phyloP scores from a whole-genome alignment of 1,139 yeast genomes.

The Candida sp. region DNA sequence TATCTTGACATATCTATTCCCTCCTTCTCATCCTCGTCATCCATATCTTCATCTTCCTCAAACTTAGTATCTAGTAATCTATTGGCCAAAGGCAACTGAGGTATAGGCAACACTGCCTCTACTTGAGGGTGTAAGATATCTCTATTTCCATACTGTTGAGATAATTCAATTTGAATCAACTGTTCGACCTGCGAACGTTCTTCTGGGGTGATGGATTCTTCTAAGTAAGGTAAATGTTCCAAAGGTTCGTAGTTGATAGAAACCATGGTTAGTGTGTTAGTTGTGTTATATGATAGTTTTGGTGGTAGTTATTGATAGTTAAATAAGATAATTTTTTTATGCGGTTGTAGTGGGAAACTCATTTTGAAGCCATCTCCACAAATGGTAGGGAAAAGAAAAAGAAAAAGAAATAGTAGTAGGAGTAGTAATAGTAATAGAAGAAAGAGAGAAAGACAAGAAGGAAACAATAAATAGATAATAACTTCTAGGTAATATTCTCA shows the following conservation, averaged over 20 bases:
- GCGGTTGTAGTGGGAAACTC: neutral
- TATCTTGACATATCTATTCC: constrained; percentile 28
- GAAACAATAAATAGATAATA: no score
- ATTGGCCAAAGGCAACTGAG: constrained; percentile 10
- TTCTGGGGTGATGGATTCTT: constrained; percentile 25
- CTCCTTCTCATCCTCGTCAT: constrained; percentile 12
- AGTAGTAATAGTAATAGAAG: no score
- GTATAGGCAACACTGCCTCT: constrained; percentile 22
- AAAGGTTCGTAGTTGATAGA: constrained; percentile 23
- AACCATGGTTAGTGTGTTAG: constrained; percentile 15
- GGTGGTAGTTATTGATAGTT: no score
- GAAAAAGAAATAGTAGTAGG: no score
- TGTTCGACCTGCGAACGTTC: constrained; percentile 35
- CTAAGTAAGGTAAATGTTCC: constrained; percentile 33
- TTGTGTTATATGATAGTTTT: no score
- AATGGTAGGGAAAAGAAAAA: neutral
- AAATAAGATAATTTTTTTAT: neutral
- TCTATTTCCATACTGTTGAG: constrained; percentile 11
- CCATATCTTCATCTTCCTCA: constrained; percentile 9
- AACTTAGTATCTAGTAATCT: constrained; percentile 20
- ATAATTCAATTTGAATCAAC: constrained; percentile 26
- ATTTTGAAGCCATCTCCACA: neutral
- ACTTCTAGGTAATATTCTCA: no score
- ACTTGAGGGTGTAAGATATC: constrained; percentile 26
- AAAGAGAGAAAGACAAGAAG: neutral